Percentiles rank a stretch among this genome's conserved stretches.
These are phyloP conservation scores for Dothiorella sarmentorum DNA, from an alignment of 2,329 filamentous ascomycete species.

Conservation along the genomic window DNA sequence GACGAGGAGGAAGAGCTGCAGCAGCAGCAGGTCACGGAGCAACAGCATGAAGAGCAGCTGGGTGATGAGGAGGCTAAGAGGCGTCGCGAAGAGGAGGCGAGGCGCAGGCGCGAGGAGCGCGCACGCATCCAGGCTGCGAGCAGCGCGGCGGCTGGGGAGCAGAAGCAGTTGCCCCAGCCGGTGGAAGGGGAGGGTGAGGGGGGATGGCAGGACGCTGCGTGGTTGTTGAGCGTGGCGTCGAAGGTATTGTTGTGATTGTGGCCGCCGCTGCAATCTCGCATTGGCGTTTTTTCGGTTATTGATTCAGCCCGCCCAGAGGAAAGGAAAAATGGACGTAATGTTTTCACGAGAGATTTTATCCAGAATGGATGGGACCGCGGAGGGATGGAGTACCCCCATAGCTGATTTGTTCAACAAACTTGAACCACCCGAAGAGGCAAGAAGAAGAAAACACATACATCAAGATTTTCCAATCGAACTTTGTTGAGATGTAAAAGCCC, in stretches of 20 bases:
- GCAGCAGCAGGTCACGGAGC: constrained; percentile 28
- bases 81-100: constrained; percentile 33
- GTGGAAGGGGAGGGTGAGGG: constrained; percentile 34
- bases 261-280: constrained; percentile 1
- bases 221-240: constrained; percentile 54
- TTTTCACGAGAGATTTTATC: neutral
- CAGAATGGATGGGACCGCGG: neutral
- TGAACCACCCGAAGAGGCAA: neutral
- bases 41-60: constrained; percentile 29
- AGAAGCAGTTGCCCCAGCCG: constrained; percentile 20
- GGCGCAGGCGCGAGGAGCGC: constrained; percentile 31
- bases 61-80: constrained; percentile 34
- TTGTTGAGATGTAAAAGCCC: neutral
- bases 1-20: constrained; percentile 31
- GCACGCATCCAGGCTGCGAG: constrained; percentile 5
- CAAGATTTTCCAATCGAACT: neutral
- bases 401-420: neutral
- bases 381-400: neutral
- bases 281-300: neutral
- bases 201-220: constrained; percentile 58
- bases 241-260: constrained; percentile 37
- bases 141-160: constrained; percentile 25
- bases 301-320: neutral
- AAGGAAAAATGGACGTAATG: neutral
- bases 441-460: neutral